These are phyloP conservation scores for Rhododendron ferrugineum DNA, from an alignment of 148 eudicot species.

Conservation along the genomic window DNA sequence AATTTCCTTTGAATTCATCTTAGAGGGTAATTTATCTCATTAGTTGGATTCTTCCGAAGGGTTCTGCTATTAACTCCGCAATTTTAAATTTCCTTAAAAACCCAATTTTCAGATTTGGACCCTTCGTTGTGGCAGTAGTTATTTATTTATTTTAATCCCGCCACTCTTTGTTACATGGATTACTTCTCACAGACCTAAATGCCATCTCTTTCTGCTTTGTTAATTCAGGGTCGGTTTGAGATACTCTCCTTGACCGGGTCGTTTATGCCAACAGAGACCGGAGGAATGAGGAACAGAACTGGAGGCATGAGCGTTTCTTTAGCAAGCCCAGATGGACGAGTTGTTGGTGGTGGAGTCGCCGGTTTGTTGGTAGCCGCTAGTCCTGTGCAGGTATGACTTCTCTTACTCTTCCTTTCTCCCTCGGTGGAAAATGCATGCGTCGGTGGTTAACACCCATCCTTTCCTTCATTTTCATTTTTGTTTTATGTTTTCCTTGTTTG, in stretches of 20 bases:
- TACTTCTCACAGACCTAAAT: not conserved
- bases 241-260: conserved; percentile 93
- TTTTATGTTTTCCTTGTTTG: not conserved
- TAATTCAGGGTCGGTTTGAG: conserved; percentile 85
- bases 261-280: conserved; percentile 83
- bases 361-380: conserved; percentile 84
- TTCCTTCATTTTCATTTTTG: not conserved
- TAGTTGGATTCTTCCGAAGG: not conserved
- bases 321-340: conserved; percentile 95
- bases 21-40: not conserved
- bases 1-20: not conserved
- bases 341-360: conserved; percentile 94
- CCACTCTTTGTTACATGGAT: not conserved
- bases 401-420: not conserved
- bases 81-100: not conserved
- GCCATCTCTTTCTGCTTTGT: not conserved
- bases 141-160: not conserved
- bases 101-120: not conserved
- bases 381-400: conserved; percentile 70
- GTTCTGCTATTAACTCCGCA: not conserved
- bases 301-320: conserved; percentile 98
- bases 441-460: not conserved
- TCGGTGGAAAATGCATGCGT: not conserved
- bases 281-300: conserved; percentile 80
- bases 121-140: not conserved